Conservation (phyloP, 2,329 filamentous ascomycete species). For the Penicillium nordicum region DNA sequence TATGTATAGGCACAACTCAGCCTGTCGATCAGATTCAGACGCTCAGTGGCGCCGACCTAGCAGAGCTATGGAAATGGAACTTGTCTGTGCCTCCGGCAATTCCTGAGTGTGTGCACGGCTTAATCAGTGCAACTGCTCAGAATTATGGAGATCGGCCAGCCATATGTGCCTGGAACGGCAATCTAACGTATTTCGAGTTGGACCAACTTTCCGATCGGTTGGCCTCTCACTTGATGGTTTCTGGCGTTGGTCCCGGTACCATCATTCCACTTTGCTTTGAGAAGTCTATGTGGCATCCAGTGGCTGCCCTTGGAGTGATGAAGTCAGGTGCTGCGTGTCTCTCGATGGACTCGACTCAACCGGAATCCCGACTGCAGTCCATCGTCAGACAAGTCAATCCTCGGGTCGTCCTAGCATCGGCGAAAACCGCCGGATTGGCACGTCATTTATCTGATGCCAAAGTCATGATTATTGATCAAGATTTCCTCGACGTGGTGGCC, state of each 20-base stretch:
- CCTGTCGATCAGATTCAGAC: neutral
- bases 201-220: neutral
- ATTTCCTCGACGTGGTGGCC: neutral
- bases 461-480: neutral
- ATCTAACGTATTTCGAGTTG: neutral
- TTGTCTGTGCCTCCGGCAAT: neutral
- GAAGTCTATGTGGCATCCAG: slow-evolving; percentile 1
- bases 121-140: neutral
- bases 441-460: neutral
- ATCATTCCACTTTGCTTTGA: slow-evolving; percentile 1
- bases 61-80: slow-evolving; percentile 1
- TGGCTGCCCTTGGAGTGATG: neutral
- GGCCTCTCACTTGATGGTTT: neutral
- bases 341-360: neutral
- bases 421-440: neutral
- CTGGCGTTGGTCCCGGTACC: neutral
- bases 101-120: neutral
- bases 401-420: neutral
- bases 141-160: neutral
- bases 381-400: neutral
- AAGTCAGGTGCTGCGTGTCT: neutral
- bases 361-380: neutral
- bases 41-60: neutral
- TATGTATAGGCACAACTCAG: neutral
- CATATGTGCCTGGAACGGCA: neutral